These are phyloP conservation scores for Ganoderma multipileum DNA, from an alignment of 1,284 basidiomycete genomes.

Conservation along the genomic window DNA sequence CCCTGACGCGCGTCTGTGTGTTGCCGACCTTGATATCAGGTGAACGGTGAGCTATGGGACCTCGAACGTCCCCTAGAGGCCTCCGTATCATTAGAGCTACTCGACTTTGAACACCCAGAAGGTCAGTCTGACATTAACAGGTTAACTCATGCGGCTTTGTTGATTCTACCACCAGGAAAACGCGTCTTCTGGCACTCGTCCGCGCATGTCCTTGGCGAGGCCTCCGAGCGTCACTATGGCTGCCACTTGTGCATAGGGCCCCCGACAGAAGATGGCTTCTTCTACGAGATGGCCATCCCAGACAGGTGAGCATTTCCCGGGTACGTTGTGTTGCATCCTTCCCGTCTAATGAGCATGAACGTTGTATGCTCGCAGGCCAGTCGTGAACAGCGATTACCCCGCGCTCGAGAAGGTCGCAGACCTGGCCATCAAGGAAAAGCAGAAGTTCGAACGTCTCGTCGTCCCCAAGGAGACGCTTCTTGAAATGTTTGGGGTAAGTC, in stretches of 20 bases:
- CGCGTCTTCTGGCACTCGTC: constrained; percentile 99
- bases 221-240: constrained; percentile 95
- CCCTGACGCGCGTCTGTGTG: background rate
- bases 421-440: constrained; percentile 93
- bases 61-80: constrained; percentile 92
- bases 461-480: constrained; percentile 94
- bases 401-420: constrained; percentile 91
- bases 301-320: constrained; percentile 56
- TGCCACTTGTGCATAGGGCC: constrained; percentile 98
- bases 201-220: constrained; percentile 98
- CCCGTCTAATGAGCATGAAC: background rate
- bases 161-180: constrained; percentile 64
- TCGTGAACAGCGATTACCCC: constrained; percentile 86
- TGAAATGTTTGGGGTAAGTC: constrained; percentile 90
- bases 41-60: constrained; percentile 93
- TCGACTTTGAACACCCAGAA: constrained; percentile 96
- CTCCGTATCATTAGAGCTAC: constrained; percentile 82
- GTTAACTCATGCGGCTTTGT: background rate
- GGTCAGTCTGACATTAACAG: constrained; percentile 51
- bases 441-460: constrained; percentile 94
- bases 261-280: constrained; percentile 98
- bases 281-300: constrained; percentile 96
- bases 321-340: constrained; percentile 1
- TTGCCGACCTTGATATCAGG: constrained; percentile 49
- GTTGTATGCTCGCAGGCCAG: constrained; percentile 53